phyloP scores from a whole-genome alignment of 345 rosid genomes.

The Populus alba region DNA sequence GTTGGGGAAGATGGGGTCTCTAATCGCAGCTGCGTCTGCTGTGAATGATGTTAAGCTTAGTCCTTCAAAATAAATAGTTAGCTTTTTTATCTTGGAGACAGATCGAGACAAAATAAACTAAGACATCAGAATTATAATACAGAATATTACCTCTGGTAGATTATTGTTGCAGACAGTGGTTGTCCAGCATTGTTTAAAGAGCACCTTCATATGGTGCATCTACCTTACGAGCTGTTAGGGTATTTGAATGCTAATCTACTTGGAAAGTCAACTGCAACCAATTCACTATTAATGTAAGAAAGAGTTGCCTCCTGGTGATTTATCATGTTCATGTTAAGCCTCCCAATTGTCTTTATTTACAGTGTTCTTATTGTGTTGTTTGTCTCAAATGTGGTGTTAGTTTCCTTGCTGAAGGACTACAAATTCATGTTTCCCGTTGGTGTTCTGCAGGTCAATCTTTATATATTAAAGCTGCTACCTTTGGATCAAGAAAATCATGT shows the following conservation, averaged over 20 bases:
- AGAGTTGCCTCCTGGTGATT: background rate
- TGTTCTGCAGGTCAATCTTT: constrained; percentile 66
- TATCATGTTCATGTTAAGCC: background rate
- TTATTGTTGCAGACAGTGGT: background rate
- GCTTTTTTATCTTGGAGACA: background rate
- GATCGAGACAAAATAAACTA: too few relatives aligned
- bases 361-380: background rate
- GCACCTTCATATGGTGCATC: background rate
- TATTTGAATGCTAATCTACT: background rate
- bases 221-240: background rate
- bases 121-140: background rate
- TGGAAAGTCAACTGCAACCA: background rate
- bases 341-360: background rate
- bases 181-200: background rate
- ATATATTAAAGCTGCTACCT: constrained; percentile 65
- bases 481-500: constrained; percentile 52
- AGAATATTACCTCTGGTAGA: background rate
- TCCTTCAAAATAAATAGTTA: constrained; percentile 28
- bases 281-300: background rate
- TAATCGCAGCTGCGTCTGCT: constrained; percentile 46
- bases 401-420: background rate
- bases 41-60: constrained; percentile 37
- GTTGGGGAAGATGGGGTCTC: constrained; percentile 84
- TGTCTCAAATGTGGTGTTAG: background rate
- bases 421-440: constrained; percentile 11